Base-by-base conservation (phyloP, 108 stramenopile genomes). In the Hondaea fermentalgiana region DNA sequence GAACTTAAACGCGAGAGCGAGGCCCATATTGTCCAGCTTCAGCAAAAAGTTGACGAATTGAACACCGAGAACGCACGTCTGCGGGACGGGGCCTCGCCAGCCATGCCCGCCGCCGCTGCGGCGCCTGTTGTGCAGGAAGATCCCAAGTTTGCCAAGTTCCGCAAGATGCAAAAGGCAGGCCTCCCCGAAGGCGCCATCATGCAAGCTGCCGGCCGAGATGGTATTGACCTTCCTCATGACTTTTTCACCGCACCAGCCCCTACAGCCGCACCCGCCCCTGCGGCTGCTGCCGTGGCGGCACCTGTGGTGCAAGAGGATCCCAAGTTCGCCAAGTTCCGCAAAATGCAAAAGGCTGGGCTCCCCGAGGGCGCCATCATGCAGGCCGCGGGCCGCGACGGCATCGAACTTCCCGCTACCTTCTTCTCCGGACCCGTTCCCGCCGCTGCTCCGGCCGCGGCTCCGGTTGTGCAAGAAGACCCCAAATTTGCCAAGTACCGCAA, bases 121-220 rank as follows among this genome's bases (percentile, higher is more conserved):
- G 76, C 76, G 25, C 76, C 76, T 12, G 76, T 83, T 6, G 76
- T 83, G 14, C 76, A 83, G 28, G 76, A 83, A 83, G 76, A 83
- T 4, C 76, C 76, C 51, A 83, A 83, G 51, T 83, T 53, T 45
- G 49, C 45, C 25, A 83, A 83, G 51, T 83, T 45, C 51, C 45
- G 76, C 45, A 83, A 83, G 51, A 83, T 83, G 76, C 76, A 83
- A 28, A 83, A 83, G 76, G 76, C 76, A 12, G 76, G 76, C n/a
- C 51, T 83, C 16, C 76, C 76, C 19, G 76, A 83, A 45, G 76
- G 76, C 45, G 76, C 76, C 45, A 83, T 83, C 3, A 53, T 47
- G 12, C 76, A 83, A 35, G 76, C 76, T 53, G 76, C 76, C 12
- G 19, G 43, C 0, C 76, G 76, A 14, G 76, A 83, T 23, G 76